A percentile compares a stretch with the other conserved stretches of the same genome.
Conservation (phyloP, 1,284 basidiomycete species). For the Irpex lacteus region DNA sequence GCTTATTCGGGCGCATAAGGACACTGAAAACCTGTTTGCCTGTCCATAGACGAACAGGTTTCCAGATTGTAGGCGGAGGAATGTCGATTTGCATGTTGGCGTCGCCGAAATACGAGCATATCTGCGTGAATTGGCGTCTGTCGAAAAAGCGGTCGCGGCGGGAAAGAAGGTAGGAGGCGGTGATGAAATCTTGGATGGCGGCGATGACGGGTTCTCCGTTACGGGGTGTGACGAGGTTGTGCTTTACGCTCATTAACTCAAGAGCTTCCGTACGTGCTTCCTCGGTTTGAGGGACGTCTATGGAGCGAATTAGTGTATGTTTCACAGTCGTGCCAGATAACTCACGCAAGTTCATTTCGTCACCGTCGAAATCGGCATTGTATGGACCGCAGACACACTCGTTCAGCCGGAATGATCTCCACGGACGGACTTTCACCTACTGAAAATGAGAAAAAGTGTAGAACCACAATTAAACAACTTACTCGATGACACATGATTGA, state of each 20-base stretch:
- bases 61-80: conserved; percentile 93
- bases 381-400: conserved; percentile 99
- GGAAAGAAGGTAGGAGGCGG: conserved; percentile 94
- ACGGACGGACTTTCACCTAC: conserved; percentile 89
- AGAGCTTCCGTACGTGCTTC: conserved; percentile 97
- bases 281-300: conserved; percentile 98
- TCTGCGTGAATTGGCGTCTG: conserved; percentile 93
- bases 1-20: conserved; percentile 92
- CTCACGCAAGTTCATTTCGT: conserved; percentile 99
- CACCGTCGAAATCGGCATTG: conserved; percentile 99
- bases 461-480: conserved; percentile 21
- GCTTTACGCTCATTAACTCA: conserved; percentile 97
- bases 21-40: conserved; percentile 98
- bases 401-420: conserved; percentile 97
- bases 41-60: conserved; percentile 93
- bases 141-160: conserved; percentile 93
- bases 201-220: conserved; percentile 99
- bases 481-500: conserved; percentile 99
- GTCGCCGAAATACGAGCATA: conserved; percentile 94
- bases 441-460: conserved; percentile 1
- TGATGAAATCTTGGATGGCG: conserved; percentile 98
- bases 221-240: conserved; percentile 95
- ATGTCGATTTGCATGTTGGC: conserved; percentile 92
- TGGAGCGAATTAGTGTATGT: not conserved
- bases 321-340: conserved; percentile 13